Base-by-base conservation (phyloP, 345 rosid genomes). In the Ceriops tagal region DNA sequence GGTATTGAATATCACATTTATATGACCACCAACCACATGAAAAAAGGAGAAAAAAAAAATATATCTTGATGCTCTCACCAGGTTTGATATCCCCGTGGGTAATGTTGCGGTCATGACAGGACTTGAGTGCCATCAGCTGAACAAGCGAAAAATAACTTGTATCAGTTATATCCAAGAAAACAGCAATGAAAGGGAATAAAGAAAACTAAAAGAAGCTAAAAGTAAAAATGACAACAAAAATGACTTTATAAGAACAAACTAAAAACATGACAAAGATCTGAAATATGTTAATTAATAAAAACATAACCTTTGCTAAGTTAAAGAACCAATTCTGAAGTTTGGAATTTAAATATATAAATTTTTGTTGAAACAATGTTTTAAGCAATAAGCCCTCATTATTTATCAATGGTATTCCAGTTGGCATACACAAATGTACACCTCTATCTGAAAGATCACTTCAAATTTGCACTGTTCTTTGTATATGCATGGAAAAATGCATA, bases 1-100 rank as follows among this genome's bases (percentile, higher is more conserved):
- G 39, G 26, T 55, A 35, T 53, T 39, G 34, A 35, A 64, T 30
- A 43, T 52, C 43, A 53, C 30, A 35, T 43, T 15, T 24, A 56
- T 28, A 59, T 13, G 49, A 13, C 49, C 13, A 43, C 49, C 15
- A 43, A 43, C 18, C 3, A 18, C 68, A 55, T 28, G 22, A 61
- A 64, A 69, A 62, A 51, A 68, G 22, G 35, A 35, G 21, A 22
- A 52, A 34, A 26, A 3, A 20, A 31, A 53, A 68, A 3, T 58
- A 72, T 61, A 58, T 27, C 30, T 22, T 61, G 57, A 28, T 49
- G 64, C 70, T 66, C 85, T 89, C 79, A 93, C 98, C 98, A 55
- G 96, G 98, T 83, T 93, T 93, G 65, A 93, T 87, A 77, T 93
- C 98, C 79, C 97, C 85, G 75, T 93, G 98, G 68, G 97, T 93